Conservation (phyloP, 345 rosid species). For the Syzygium grande region DNA sequence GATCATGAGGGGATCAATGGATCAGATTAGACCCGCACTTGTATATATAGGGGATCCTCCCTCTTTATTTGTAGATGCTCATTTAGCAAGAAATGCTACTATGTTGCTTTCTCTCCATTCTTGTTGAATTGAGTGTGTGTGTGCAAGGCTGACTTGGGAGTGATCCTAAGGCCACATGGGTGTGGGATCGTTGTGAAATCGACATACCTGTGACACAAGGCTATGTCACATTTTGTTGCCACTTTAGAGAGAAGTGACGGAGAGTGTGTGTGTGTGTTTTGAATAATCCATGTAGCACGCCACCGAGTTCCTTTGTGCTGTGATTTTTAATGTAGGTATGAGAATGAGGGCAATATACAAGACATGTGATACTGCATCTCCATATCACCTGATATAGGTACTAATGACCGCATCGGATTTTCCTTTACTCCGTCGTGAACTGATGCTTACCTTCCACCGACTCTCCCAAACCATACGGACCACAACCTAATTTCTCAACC, state of each 20-base stretch:
- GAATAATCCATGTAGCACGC: neutral
- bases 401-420: neutral
- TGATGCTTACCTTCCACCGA: neutral
- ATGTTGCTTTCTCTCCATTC: too few species aligned
- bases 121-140: too few species aligned
- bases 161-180: too few species aligned
- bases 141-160: too few species aligned
- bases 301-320: neutral
- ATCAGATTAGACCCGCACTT: too few species aligned
- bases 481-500: neutral
- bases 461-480: neutral
- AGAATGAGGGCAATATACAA: neutral
- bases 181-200: too few species aligned
- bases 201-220: too few species aligned
- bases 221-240: neutral
- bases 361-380: neutral
- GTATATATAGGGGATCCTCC: too few species aligned
- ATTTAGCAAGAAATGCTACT: too few species aligned
- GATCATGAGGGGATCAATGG: too few species aligned
- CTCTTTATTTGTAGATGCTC: too few species aligned
- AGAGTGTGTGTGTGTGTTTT: neutral
- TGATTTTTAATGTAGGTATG: neutral
- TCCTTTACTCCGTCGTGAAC: neutral
- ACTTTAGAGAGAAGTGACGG: too few species aligned
- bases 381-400: neutral